phyloP scores from a whole-genome alignment of 1,139 yeast genomes.

The Yamadazyma jaroonii region DNA sequence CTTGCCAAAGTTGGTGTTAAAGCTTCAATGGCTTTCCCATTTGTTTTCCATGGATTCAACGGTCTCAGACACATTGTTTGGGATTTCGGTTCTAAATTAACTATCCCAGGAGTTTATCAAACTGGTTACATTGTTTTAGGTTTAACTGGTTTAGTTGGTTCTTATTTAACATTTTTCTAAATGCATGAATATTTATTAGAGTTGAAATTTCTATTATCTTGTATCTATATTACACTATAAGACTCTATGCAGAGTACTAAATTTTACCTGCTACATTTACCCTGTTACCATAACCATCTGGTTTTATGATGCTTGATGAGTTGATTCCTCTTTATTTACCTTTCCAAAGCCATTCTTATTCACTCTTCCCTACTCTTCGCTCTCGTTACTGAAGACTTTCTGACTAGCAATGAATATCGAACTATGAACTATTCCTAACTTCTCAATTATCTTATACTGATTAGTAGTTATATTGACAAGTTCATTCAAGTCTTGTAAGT shows the following conservation, averaged over 20 bases:
- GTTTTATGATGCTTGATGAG: too few species aligned
- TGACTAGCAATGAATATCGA: constrained; percentile 64
- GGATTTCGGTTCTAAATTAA: constrained; percentile 82
- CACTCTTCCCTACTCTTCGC: constrained; percentile 13
- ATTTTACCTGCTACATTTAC: too few species aligned
- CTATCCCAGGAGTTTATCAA: constrained; percentile 83
- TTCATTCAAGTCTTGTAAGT: constrained; percentile 54
- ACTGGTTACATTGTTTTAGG: constrained; percentile 88
- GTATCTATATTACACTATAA: constrained; percentile 1
- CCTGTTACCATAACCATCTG: too few species aligned
- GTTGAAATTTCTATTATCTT: background rate
- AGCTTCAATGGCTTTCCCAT: constrained; percentile 73
- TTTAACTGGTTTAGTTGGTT: constrained; percentile 62
- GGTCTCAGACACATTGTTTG: constrained; percentile 92
- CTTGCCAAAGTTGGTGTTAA: constrained; percentile 62
- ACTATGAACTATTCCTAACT: constrained; percentile 61
- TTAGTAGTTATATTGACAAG: constrained; percentile 51
- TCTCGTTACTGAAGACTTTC: constrained; percentile 56
- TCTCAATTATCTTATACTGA: constrained; percentile 56
- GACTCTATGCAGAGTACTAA: too few species aligned
- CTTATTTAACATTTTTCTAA: constrained; percentile 49
- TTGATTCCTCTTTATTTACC: too few species aligned
- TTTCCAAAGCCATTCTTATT: background rate
- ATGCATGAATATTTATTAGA: background rate
- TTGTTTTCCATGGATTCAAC: constrained; percentile 80